Conservation (phyloP, 495 filamentous ascomycete genomes). For the Aspergillus conjunctus region DNA sequence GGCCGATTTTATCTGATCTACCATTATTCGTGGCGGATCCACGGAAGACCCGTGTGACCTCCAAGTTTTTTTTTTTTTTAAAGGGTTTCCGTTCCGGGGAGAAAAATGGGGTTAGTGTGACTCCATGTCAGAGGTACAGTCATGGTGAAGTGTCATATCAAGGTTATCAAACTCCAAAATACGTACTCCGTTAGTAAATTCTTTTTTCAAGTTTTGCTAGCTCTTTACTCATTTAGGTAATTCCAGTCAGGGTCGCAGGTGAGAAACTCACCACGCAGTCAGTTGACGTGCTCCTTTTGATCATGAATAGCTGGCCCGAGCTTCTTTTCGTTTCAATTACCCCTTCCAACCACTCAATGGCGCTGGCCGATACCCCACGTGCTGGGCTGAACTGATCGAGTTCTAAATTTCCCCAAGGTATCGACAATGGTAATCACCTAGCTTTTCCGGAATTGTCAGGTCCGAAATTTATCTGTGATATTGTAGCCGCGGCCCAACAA, state of each 20-base stretch:
- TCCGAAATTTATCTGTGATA: too few relatives aligned
- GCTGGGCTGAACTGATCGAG: background rate
- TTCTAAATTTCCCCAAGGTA: background rate
- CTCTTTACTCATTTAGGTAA: background rate
- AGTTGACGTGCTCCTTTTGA: background rate
- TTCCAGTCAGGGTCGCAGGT: background rate
- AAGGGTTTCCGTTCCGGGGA: conserved; percentile 1
- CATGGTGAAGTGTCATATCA: background rate
- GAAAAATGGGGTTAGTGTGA: background rate
- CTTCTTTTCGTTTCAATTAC: background rate
- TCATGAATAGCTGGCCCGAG: background rate
- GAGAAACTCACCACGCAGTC: background rate
- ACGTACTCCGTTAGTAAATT: background rate
- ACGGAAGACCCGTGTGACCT: conserved; percentile 5
- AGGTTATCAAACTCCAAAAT: background rate
- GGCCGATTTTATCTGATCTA: conserved; percentile 2
- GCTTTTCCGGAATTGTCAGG: too few relatives aligned
- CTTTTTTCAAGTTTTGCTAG: background rate
- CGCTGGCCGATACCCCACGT: too few relatives aligned
- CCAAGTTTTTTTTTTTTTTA: background rate
- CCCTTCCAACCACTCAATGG: background rate
- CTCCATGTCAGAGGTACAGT: background rate
- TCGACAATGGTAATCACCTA: too few relatives aligned
- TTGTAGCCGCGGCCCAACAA: too few relatives aligned
- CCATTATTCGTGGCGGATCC: background rate